Evolutionary conservation across 2,329 filamentous ascomycete species (phyloP), one percentile per base, ranked within the genome.

Genomic region (Fusarium camptoceras): DNA sequence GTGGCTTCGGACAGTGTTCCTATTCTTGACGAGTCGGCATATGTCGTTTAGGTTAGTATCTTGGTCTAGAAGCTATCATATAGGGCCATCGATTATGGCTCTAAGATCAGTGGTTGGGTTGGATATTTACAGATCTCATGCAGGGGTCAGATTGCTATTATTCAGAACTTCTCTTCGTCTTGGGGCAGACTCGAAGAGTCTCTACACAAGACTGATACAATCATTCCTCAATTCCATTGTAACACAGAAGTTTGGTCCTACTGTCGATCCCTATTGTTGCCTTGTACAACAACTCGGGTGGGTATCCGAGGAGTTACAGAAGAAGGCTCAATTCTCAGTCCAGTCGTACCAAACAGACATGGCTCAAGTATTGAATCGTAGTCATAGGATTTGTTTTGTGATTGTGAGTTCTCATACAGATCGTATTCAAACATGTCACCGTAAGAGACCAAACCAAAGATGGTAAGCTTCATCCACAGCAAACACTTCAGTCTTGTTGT

Each of bases 301-400:
- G 27, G 55, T 24, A 55, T 37, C 39, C 20, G 44, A 28, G 47
- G 25, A 54, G 46, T 56, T 41, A n/a, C 41, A 49, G 25, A 18
- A 30, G 41, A 25, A 27, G 41, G 31, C 65, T 68, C 47, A 48
- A 24, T 50, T 68, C 42, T 68, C 30, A 68, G 64, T 46, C 25
- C 8, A 22, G 16, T 31, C 4, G 8, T 24, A 22, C 18, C 53
- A 47, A 42, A 30, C 48, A 47, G 30, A 34, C 34, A 27, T 42
- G 41, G 56, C 34, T 7, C 37, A 50, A 63, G 30, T 46, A 43
- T 46, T 46, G 25, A 27, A 25, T 41, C 14, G 42, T 25, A 41
- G 24, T 25, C 34, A n/a, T 14, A 11, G 16, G 11, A 15, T 24
- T 24, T 24, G 20, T 15, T 34, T 25, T n/a, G 22, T 37, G 24